Conservation (phyloP, 371 early-diverging fungal genomes). For the Batkoa obscura region DNA sequence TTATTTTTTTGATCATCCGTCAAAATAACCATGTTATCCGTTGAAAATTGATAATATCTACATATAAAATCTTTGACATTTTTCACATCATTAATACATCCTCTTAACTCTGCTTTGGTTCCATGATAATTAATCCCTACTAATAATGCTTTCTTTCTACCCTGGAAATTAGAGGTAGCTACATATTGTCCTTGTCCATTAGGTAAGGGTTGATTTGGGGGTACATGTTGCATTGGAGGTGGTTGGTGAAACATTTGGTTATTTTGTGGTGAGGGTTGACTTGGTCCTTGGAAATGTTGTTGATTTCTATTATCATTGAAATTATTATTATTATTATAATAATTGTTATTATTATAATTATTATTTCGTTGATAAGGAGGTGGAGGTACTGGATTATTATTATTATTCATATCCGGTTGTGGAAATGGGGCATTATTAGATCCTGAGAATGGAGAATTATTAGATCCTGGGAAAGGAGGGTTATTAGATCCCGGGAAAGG, state of each 20-base stretch:
- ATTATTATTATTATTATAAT: neutral
- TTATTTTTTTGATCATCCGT: slow-evolving; percentile 62
- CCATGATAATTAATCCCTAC: slow-evolving; percentile 84
- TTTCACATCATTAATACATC: slow-evolving; percentile 83
- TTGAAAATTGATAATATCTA: slow-evolving; percentile 35
- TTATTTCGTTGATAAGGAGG: neutral
- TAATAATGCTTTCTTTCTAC: slow-evolving; percentile 63
- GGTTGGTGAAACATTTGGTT: neutral
- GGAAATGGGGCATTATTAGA: neutral
- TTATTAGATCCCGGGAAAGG: neutral
- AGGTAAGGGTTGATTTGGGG: neutral
- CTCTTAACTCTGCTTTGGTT: slow-evolving; percentile 37
- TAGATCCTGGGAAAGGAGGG: neutral
- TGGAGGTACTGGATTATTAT: neutral
- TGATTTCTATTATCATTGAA: neutral
- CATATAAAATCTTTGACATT: slow-evolving; percentile 59
- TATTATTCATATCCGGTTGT: neutral
- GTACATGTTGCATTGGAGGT: neutral
- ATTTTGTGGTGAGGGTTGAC: slow-evolving; percentile 4
- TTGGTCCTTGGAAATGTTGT: neutral
- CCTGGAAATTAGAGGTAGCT: slow-evolving; percentile 39
- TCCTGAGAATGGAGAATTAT: neutral
- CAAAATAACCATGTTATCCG: slow-evolving; percentile 53
- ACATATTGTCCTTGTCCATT: neutral
- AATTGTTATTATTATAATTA: too few relatives aligned